phyloP scores from a whole-genome alignment of 176 grass and related monocot genomes.

The Triticum monococcum region DNA sequence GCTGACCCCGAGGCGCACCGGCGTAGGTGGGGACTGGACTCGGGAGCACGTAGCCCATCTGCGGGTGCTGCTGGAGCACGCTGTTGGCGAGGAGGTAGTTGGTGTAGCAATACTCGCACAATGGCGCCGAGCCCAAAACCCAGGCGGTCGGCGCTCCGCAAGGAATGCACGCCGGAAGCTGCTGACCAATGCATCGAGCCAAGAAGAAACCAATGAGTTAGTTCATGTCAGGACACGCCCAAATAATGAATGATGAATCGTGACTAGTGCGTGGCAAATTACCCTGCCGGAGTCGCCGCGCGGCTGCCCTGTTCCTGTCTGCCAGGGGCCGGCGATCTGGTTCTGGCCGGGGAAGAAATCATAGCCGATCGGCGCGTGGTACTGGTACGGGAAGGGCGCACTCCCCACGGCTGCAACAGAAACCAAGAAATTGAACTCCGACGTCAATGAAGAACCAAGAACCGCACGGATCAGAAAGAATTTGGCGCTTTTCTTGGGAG shows the following conservation, averaged over 20 bases:
- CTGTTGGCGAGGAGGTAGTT: background rate
- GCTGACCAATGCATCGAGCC: no score
- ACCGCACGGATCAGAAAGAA: background rate
- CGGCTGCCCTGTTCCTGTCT: no score
- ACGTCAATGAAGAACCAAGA: background rate
- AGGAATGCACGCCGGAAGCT: no score
- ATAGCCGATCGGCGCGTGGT: background rate
- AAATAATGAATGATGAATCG: background rate
- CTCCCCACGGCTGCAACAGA: background rate
- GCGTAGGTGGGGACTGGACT: no score
- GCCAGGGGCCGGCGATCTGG: background rate
- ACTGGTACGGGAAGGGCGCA: no score
- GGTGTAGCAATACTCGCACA: background rate
- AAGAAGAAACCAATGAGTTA: background rate
- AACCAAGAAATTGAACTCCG: background rate
- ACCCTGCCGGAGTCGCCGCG: background rate
- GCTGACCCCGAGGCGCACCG: no score
- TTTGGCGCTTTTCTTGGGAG: background rate
- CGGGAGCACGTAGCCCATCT: background rate
- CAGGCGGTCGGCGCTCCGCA: no score
- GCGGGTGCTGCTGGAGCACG: background rate
- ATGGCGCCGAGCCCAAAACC: background rate
- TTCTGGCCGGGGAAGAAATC: background rate
- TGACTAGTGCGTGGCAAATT: background rate
- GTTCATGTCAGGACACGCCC: background rate